phyloP scores from a whole-genome alignment of 257 asterid species.

The Solanum paucissectum region DNA sequence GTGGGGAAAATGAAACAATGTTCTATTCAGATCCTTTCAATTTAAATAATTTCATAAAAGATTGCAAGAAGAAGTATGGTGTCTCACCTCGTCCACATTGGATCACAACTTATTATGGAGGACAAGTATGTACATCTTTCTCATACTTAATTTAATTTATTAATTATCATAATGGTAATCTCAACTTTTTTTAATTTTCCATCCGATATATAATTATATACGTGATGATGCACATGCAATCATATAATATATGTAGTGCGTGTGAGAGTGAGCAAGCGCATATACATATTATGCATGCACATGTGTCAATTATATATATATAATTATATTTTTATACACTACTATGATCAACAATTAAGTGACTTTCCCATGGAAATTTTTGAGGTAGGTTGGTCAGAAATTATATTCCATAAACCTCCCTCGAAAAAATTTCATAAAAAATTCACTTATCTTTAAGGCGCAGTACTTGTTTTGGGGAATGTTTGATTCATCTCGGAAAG shows the following conservation, averaged over 20 bases:
- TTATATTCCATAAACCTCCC: background rate
- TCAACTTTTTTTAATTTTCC: background rate
- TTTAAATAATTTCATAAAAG: background rate
- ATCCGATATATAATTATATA: background rate
- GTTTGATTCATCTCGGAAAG: background rate
- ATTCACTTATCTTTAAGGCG: too few species aligned
- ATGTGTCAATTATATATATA: background rate
- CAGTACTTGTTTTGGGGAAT: background rate
- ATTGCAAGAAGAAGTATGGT: conserved; percentile 13
- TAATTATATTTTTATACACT: background rate
- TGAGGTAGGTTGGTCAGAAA: background rate
- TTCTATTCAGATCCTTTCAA: conserved; percentile 21
- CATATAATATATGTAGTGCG: background rate
- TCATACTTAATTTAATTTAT: too few species aligned
- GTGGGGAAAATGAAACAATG: conserved; percentile 22
- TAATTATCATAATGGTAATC: background rate
- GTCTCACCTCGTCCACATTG: conserved; percentile 37
- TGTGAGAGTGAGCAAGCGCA: background rate
- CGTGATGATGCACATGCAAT: background rate
- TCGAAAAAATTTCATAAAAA: background rate
- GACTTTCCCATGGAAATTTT: background rate
- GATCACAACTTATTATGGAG: conserved; percentile 39
- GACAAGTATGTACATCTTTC: conserved; percentile 16
- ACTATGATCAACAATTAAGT: background rate
- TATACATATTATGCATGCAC: background rate